Evolutionary conservation across 495 filamentous ascomycete genomes (phyloP).

Genomic region (Podospora didyma): DNA sequence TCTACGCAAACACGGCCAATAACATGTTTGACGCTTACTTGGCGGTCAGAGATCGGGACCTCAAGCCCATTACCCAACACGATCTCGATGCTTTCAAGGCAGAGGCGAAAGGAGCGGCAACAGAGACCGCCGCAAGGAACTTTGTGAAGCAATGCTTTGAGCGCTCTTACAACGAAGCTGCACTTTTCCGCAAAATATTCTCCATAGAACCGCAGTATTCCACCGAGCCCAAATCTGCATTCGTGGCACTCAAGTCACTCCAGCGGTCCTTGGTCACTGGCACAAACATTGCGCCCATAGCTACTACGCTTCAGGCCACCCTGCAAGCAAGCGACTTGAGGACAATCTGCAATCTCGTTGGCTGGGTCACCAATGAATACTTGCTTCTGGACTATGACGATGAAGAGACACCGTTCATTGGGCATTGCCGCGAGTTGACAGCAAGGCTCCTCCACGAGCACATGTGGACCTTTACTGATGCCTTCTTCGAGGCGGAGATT

Average conservation of each 20-base stretch:
- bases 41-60: slow-evolving; percentile 42
- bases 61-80: slow-evolving; percentile 51
- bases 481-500: slow-evolving; percentile 47
- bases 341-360: slow-evolving; percentile 70
- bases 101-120: slow-evolving; percentile 38
- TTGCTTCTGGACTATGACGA: slow-evolving; percentile 69
- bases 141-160: slow-evolving; percentile 49
- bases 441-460: slow-evolving; percentile 51
- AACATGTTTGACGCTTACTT: slow-evolving; percentile 43
- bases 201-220: slow-evolving; percentile 46
- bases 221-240: slow-evolving; percentile 37
- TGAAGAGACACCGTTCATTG: slow-evolving; percentile 66
- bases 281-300: slow-evolving; percentile 44
- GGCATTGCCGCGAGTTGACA: slow-evolving; percentile 62
- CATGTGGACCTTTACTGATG: slow-evolving; percentile 50
- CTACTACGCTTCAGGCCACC: slow-evolving; percentile 39
- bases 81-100: slow-evolving; percentile 48
- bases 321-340: slow-evolving; percentile 40
- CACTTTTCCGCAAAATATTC: slow-evolving; percentile 44
- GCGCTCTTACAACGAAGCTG: slow-evolving; percentile 44
- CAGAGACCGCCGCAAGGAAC: slow-evolving; percentile 43
- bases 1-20: slow-evolving; percentile 58
- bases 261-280: slow-evolving; percentile 39
- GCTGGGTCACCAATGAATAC: slow-evolving; percentile 79
- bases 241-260: slow-evolving; percentile 35